Evolutionary conservation across 2,329 filamentous ascomycete genomes (phyloP).

Genomic region (Podosphaera xanthii): DNA sequence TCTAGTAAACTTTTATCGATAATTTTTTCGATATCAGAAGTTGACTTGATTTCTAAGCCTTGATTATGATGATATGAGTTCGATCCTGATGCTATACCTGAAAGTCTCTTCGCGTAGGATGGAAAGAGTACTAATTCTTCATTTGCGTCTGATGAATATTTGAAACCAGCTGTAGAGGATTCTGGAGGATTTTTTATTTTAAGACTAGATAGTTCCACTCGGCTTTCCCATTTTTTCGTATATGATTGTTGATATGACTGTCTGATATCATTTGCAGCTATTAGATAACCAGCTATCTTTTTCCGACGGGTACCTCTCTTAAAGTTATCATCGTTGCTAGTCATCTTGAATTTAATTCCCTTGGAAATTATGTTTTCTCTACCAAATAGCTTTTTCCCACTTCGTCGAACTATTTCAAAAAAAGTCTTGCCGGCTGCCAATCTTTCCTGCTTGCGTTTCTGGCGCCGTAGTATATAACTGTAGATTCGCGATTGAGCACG

Average conservation of each 20-base stretch:
- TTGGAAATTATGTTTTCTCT: constrained; percentile 18
- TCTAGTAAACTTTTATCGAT: constrained; percentile 59
- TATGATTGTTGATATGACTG: constrained; percentile 39
- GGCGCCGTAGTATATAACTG: constrained; percentile 42
- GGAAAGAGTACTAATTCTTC: constrained; percentile 93
- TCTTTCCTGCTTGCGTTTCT: constrained; percentile 29
- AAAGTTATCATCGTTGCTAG: constrained; percentile 15
- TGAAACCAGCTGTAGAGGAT: constrained; percentile 54
- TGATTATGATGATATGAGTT: constrained; percentile 9
- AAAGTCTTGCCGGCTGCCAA: constrained; percentile 15
- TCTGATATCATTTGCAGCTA: constrained; percentile 47
- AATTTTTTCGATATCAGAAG: constrained; percentile 20
- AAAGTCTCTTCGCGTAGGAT: constrained; percentile 50
- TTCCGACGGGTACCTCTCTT: constrained; percentile 52
- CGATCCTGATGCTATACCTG: constrained; percentile 3
- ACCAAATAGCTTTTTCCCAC: constrained; percentile 16
- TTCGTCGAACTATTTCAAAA: constrained; percentile 10
- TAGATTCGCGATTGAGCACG: constrained; percentile 57
- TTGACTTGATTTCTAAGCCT: constrained; percentile 14
- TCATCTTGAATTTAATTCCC: constrained; percentile 12
- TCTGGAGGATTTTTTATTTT: constrained; percentile 37
- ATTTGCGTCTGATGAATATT: constrained; percentile 55
- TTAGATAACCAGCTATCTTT: constrained; percentile 53
- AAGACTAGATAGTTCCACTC: constrained; percentile 21
- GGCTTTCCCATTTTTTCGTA: constrained; percentile 22